These are phyloP conservation scores for Puccinia horiana DNA, from an alignment of 1,284 basidiomycete genomes.

Conservation along the genomic window DNA sequence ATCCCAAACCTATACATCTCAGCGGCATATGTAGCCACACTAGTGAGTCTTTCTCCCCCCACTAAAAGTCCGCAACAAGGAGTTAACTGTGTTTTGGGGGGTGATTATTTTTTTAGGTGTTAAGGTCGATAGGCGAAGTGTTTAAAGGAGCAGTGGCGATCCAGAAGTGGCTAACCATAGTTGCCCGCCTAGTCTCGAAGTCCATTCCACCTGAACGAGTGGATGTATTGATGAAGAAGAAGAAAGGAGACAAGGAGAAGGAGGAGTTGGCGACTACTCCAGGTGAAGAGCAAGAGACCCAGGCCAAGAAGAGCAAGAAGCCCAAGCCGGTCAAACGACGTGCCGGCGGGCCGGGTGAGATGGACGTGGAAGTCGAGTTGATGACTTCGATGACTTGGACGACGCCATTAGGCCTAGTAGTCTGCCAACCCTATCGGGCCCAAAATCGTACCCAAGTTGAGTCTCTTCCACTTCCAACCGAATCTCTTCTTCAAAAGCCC, in stretches of 20 bases:
- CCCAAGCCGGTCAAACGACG: slow-evolving; percentile 28
- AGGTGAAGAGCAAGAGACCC: too few relatives aligned
- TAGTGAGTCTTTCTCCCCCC: slow-evolving; percentile 61
- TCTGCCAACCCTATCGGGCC: slow-evolving; percentile 95
- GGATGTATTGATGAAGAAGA: slow-evolving; percentile 5
- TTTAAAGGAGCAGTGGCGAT: slow-evolving; percentile 89
- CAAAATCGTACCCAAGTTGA: slow-evolving; percentile 69
- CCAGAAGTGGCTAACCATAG: slow-evolving; percentile 83
- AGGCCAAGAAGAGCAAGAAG: background rate
- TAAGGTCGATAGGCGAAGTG: slow-evolving; percentile 84
- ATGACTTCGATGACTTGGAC: slow-evolving; percentile 98
- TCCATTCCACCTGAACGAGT: slow-evolving; percentile 75
- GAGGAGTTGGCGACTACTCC: slow-evolving; percentile 24
- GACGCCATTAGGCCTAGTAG: slow-evolving; percentile 86
- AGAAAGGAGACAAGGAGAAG: background rate
- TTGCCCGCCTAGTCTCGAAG: slow-evolving; percentile 81
- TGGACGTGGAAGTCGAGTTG: slow-evolving; percentile 70
- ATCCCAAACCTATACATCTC: slow-evolving; percentile 72
- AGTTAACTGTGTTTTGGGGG: background rate
- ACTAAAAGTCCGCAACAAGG: background rate
- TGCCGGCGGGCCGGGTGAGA: slow-evolving; percentile 39
- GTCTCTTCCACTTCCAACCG: slow-evolving; percentile 1
- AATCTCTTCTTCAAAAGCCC: too few relatives aligned
- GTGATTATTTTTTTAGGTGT: slow-evolving; percentile 63
- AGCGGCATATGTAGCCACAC: slow-evolving; percentile 80